Evolutionary conservation across 169 alveolate genomes (phyloP), one percentile per base, ranked within the genome.

Genomic region (Theileria annulata): DNA sequence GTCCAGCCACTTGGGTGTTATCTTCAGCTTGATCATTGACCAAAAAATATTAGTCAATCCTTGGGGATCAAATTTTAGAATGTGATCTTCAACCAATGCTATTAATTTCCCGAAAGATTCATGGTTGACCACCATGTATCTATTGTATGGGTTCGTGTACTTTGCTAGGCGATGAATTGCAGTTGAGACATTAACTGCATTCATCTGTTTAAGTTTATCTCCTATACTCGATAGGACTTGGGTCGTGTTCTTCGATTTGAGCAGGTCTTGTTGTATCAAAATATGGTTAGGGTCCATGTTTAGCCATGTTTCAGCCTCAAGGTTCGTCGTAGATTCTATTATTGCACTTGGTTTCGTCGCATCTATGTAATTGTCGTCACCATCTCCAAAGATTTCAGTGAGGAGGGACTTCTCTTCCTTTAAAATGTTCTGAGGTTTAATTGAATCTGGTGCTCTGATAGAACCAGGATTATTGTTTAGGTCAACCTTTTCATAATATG

Each of bases 241-340:
- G 0, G 87, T 68, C 3, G 83, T 47, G 28, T 77, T 74, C n/a
- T 49, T 31, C 33, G 80, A 72, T 67, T 84, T 84, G 5, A 77
- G 47, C 1, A 84, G 33, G 37, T 72, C 37, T 56, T 84, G 90
- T 47, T 84, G 90, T 10, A 84, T 48, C 31, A 84, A 48, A 12
- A 84, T 76, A 15, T 84, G 86, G 35, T 75, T 75, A 27, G 87
- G 86, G 54, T 84, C 59, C 90, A 84, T 84, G 63, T 84, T 84
- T 23, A 84, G 31, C 90, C 90, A 84, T 33, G 86, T 84, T 68
- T 84, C 90, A 10, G 90, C 83, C 49, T 84, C 90, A 21, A 84
- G 66, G 30, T 49, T 77, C 27, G 90, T 77, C 23, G 59, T 69
- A 2, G 90, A 75, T 12, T 33, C 84, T 8, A 84, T 84, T 17